Evolutionary conservation across 192 early-diverging fungal species (phyloP), one percentile per base, ranked within the genome.

Genomic region (Phlyctochytrium arcticum): DNA sequence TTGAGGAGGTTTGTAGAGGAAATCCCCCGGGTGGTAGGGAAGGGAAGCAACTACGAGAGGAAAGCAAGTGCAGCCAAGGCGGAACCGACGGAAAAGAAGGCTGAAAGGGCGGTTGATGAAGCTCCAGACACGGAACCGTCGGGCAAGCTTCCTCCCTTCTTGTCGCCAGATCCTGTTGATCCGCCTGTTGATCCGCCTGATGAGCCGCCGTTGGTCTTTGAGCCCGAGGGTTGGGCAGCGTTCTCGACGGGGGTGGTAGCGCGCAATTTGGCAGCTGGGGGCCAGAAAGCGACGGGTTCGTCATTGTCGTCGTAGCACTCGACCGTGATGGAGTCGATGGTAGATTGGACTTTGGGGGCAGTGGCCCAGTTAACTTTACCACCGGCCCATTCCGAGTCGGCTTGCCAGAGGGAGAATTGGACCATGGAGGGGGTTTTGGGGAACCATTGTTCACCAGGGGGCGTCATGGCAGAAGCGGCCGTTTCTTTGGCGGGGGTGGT

Each of bases 401-500:
- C 70, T 35, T 78, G 61, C 77, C 77, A 79, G 29, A 79, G 24
- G 36, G 75, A 54, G 56, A 79, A 48, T 48, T 79, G 75, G 46
- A 79, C 48, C 34, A 37, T 57, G n/a, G 73, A 57, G 48, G 74
- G 73, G 5, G 68, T 67, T 34, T 34, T 57, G 9, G 75, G 74
- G 35, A 39, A 76, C 58, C 54, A 59, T 37, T 55, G 50, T n/a
- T 73, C 34, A 8, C 61, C 65, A 36, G 57, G 5, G 12, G 57
- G 39, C 9, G n/a, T 23, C n/a, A 24, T 26, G 42, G 36, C 7
- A 10, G 59, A 60, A 15, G 17, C 29, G 19, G 50, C 50, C 3
- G 21, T 50, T 15, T 30, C 27, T 15, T 17, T 21, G 59, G 36
- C 30, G 6, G 21, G 36, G 23, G 26, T 50, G n/a, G 30, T 19